phyloP scores from a whole-genome alignment of 2,329 filamentous ascomycete genomes.

The Aspergillus niger region DNA sequence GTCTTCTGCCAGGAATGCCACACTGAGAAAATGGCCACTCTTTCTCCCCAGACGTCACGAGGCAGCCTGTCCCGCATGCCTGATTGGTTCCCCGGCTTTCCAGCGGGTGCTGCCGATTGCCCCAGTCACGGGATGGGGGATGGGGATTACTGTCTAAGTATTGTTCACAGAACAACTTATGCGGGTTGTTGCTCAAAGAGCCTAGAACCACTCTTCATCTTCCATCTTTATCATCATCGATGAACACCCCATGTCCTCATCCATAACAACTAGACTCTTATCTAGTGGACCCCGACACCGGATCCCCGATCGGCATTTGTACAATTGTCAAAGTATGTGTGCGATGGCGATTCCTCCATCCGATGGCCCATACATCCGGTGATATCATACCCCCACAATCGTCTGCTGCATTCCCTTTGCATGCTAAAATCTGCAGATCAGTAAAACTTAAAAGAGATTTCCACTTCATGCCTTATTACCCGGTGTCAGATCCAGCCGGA shows the following conservation, averaged over 20 bases:
- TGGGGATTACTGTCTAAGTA: not conserved
- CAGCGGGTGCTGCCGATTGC: not conserved
- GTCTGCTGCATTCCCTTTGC: not conserved
- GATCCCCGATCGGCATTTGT: not conserved
- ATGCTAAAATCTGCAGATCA: not conserved
- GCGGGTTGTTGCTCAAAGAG: not conserved
- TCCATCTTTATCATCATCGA: not conserved
- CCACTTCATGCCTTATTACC: not conserved
- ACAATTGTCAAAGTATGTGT: no score
- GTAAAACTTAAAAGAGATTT: not conserved
- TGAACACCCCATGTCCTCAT: not conserved
- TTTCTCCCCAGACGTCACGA: not conserved
- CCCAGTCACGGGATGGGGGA: not conserved
- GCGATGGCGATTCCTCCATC: not conserved
- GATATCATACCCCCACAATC: not conserved
- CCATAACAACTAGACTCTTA: no score
- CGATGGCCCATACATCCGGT: not conserved
- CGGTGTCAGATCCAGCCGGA: not conserved
- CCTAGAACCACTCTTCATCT: not conserved
- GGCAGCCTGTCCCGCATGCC: not conserved
- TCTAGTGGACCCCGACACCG: not conserved
- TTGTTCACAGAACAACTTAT: not conserved
- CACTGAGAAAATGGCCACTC: no score
- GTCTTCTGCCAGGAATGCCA: no score
- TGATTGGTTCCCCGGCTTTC: not conserved